Evolutionary conservation across 352 stramenopile species (phyloP), one percentile per base, ranked within the genome.

Genomic region (Peronospora belbahrii): DNA sequence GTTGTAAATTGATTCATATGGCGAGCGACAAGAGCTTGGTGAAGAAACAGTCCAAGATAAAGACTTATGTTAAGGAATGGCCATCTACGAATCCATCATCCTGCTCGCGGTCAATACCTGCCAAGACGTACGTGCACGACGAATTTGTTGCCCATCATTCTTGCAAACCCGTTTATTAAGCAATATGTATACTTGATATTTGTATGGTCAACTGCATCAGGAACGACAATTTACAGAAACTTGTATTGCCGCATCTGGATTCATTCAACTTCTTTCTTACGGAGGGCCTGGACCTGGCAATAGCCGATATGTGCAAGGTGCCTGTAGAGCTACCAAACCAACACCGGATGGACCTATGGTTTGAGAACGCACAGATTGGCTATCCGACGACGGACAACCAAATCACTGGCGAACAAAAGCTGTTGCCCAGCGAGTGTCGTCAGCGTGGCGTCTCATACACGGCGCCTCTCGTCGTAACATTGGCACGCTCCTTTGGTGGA

Each of bases 201-300:
- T 59, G 22, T 55, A 42, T 39, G 19, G 7, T 24, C 10, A 59
- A 58, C 6, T 36, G 33, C 10, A 43, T 42, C 47, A 86, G 74
- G 38, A 92, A 94, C 70, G 63, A 65, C 2, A 90, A 87, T 41
- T 59, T 94, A 24, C 74, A 88, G 52, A 83, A 87, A 56, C 80
- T 99, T 32, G 93, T 97, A 34, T 73, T 77, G 39, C 95, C 95
- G n/a, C 97, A 99, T 66, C 74, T 99, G 32, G 91, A 98, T 45
- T 98, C 89, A 40, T 99, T 98, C 74, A 96, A 99, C 67, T 98
- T 96, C 54, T 97, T 98, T 54, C 64, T 99, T 4, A 90, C 95
- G 14, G 78, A 97, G 30, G 96, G 96, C n/a, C 67, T 99, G 14
- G 50, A 85, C 33, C 63, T 95, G 23, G 96, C 93, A 3, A 83